Evolutionary conservation across 495 filamentous ascomycete genomes (phyloP).

Genomic region (Penicillium samsonianum): DNA sequence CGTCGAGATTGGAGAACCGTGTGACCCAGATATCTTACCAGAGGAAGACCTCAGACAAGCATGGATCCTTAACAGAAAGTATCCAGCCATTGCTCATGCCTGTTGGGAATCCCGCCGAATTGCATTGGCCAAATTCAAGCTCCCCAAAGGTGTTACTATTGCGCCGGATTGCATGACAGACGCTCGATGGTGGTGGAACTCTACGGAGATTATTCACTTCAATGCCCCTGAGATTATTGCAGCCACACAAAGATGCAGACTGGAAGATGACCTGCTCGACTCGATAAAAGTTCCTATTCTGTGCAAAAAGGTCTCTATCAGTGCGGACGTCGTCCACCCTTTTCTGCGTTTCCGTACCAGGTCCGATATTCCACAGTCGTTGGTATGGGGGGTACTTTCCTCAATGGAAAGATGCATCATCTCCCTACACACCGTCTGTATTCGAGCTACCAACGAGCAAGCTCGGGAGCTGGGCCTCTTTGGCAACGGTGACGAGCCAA

Average conservation of each 20-base stretch:
- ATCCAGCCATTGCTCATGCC: constrained; percentile 2
- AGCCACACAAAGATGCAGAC: background rate
- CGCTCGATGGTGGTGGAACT: background rate
- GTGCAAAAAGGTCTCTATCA: background rate
- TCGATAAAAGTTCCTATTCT: background rate
- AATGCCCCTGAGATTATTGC: background rate
- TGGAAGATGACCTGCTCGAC: background rate
- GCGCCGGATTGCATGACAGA: background rate
- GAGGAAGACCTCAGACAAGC: constrained; percentile 2
- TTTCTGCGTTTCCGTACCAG: constrained; percentile 2
- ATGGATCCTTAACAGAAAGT: constrained; percentile 1
- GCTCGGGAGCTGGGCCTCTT: background rate
- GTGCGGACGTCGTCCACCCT: constrained; percentile 5
- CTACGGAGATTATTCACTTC: constrained; percentile 1
- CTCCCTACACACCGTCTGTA: background rate
- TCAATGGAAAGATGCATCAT: background rate
- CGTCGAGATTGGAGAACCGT: background rate
- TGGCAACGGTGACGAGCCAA: constrained; percentile 3
- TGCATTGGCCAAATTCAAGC: background rate
- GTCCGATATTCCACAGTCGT: background rate
- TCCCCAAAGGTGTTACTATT: background rate
- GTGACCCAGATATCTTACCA: constrained; percentile 6
- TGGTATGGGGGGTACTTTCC: background rate
- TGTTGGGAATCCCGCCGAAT: constrained; percentile 3
- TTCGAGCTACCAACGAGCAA: background rate